These are phyloP conservation scores for Candida wancherniae DNA, from an alignment of 805 yeast species.

Conservation along the genomic window DNA sequence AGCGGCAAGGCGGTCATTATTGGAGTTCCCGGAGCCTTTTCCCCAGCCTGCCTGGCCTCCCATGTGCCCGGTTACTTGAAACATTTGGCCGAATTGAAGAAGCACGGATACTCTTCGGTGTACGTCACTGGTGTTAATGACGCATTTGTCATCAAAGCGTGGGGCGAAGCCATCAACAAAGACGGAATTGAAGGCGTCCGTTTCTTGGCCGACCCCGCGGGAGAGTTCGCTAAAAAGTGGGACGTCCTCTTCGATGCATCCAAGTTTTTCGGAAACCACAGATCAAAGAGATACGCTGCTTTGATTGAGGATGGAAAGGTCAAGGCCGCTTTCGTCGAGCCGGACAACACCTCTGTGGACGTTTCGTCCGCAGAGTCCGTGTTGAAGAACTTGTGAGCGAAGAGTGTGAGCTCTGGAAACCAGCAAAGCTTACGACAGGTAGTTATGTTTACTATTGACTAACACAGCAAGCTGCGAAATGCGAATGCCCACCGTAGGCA, in stretches of 20 bases:
- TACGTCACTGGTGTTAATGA: slow-evolving; percentile 80
- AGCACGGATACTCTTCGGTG: slow-evolving; percentile 61
- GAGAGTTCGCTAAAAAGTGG: slow-evolving; percentile 60
- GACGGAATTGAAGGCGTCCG: slow-evolving; percentile 34
- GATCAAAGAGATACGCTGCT: slow-evolving; percentile 74
- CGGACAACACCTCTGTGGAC: slow-evolving; percentile 70
- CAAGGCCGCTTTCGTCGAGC: slow-evolving; percentile 63
- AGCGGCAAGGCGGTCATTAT: slow-evolving; percentile 48
- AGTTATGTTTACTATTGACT: no score
- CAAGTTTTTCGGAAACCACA: slow-evolving; percentile 66
- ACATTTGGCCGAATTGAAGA: slow-evolving; percentile 46
- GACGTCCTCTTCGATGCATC: slow-evolving; percentile 73
- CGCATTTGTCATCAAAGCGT: slow-evolving; percentile 77
- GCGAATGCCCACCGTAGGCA: no score
- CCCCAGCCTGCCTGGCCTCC: slow-evolving; percentile 69
- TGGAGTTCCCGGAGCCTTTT: slow-evolving; percentile 61
- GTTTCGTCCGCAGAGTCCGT: slow-evolving; percentile 47
- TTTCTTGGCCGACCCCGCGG: slow-evolving; percentile 77
- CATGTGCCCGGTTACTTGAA: slow-evolving; percentile 74
- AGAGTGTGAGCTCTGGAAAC: no score
- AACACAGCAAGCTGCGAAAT: no score
- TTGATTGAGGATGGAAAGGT: slow-evolving; percentile 74
- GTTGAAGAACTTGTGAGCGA: slow-evolving; percentile 18
- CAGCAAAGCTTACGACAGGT: no score
- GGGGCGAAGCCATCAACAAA: slow-evolving; percentile 48